Evolutionary conservation across 192 early-diverging fungal genomes (phyloP), one percentile per base, ranked within the genome.

Genomic region (Coemansia sp.): DNA sequence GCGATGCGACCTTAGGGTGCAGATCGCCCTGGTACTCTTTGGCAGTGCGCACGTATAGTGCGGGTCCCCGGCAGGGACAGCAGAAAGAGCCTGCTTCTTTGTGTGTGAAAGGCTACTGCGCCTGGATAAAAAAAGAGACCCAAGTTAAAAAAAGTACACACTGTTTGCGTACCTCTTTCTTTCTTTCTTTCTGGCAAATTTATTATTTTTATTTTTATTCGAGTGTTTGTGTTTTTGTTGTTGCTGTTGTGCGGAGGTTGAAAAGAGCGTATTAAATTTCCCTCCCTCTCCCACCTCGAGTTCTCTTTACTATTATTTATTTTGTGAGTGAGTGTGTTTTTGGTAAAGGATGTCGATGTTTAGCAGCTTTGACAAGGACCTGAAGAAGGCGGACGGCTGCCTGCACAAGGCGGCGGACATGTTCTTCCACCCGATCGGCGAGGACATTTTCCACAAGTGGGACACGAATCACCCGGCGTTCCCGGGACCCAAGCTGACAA

Each of bases 361-460:
- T 69, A 65, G 80, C 67, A 57, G 59, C 39, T 77, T 83, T 43
- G 80, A 83, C 64, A 77, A 83, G 71, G 80, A 83, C 68, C 68
- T 83, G 65, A 82, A 77, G 71, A 63, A 72, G 20, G 70, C 79
- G 27, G 74, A 66, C 67, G 75, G 80, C 15, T 83, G 80, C 40
- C 68, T 77, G 54, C 80, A 83, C 80, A 74, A 75, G 70, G 79
- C 79, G 0, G 79, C 79, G 19, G 79, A 82, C 53, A 82, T 82
- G 79, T 82, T 82, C 60, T 82, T 82, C 67, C 79, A 82, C 27
- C 79, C 79, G 27, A 73, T 76, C 53, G 62, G 65, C 54, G 74
- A 82, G 67, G 79, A 82, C 67, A 76, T 76, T 17, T 82, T 82
- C 68, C 79, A 82, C 70, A 72, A 77, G 27, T 82, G 79, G 79